Evolutionary conservation across 768 basidiomycete genomes (phyloP).

Genomic region (Leccinum subgranulosum): DNA sequence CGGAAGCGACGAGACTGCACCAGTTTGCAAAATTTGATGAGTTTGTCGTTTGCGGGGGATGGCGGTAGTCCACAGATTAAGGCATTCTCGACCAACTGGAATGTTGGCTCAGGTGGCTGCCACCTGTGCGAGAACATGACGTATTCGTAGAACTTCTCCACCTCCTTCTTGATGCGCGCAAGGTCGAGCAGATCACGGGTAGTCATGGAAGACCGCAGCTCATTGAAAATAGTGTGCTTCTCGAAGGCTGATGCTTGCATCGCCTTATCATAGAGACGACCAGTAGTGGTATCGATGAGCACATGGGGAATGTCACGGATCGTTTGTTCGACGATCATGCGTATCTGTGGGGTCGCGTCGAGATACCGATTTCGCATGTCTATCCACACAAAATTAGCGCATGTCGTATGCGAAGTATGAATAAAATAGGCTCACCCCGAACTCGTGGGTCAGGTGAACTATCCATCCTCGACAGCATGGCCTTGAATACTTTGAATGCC

Average conservation of each 20-base stretch:
- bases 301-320: background rate
- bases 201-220: background rate
- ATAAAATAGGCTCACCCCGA: background rate
- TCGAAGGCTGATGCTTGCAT: background rate
- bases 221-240: background rate
- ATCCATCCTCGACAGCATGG: background rate
- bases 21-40: background rate
- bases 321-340: rapidly evolving
- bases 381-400: background rate
- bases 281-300: background rate
- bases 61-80: background rate
- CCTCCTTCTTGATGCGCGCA: background rate
- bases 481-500: background rate
- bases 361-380: background rate
- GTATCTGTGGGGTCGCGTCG: background rate
- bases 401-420: background rate
- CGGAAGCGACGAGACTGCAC: background rate
- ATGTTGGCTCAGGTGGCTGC: background rate
- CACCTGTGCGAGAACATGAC: background rate
- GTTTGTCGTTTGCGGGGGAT: background rate
- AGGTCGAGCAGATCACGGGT: background rate
- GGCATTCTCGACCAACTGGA: background rate
- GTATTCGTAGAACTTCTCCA: background rate
- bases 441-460: background rate
- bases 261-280: background rate